Percentiles rank a stretch among this genome's conserved stretches.
These are phyloP conservation scores for Ceratocystis huliohia DNA, from an alignment of 2,329 filamentous ascomycete species.

Conservation along the genomic window DNA sequence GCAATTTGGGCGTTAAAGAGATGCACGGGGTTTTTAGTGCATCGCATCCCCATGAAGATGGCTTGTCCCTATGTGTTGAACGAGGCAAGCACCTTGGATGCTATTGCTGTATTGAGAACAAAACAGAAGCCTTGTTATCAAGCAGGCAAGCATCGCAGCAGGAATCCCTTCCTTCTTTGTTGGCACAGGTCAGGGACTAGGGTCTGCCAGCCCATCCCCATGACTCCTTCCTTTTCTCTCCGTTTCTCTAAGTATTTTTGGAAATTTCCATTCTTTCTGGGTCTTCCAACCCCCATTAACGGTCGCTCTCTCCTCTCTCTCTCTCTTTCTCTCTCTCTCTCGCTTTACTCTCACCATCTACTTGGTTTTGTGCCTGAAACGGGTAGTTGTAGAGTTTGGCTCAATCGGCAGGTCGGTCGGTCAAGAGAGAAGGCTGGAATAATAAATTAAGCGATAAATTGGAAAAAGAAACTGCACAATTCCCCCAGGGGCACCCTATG, in stretches of 20 bases:
- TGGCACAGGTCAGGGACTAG: conserved; percentile 1
- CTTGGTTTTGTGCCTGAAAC: background rate
- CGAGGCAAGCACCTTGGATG: background rate
- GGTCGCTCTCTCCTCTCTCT: background rate
- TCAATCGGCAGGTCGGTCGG: background rate
- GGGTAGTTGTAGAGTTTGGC: background rate
- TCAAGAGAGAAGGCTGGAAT: background rate
- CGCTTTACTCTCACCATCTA: background rate
- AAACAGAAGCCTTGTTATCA: background rate
- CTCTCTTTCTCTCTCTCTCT: background rate
- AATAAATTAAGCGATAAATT: background rate
- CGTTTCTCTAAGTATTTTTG: conserved; percentile 3
- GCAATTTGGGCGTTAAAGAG: background rate
- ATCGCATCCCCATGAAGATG: no score
- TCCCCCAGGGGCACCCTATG: background rate
- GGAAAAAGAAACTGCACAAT: background rate
- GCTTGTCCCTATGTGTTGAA: no score
- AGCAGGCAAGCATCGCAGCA: background rate
- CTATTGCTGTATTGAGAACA: background rate
- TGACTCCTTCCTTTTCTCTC: background rate
- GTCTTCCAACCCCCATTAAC: background rate
- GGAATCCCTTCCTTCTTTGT: background rate
- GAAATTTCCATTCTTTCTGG: background rate
- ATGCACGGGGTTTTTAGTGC: background rate
- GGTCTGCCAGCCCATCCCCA: background rate